phyloP scores from a whole-genome alignment of 352 stramenopile species.

The Pythium myriotylum region DNA sequence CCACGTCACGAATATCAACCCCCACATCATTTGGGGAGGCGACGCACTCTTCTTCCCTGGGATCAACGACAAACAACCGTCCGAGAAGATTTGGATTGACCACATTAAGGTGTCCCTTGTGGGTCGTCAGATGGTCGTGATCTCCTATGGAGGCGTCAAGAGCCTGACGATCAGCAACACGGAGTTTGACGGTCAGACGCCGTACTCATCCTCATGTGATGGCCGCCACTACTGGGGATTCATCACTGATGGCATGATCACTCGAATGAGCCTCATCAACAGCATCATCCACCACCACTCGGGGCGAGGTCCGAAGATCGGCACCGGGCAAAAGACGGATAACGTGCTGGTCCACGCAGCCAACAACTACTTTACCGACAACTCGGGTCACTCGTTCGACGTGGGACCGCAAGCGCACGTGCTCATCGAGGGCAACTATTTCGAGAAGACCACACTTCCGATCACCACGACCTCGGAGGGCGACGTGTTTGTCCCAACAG shows the following conservation, averaged over 20 bases:
- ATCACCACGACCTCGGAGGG: not conserved
- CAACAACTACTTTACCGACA: constrained; percentile 22
- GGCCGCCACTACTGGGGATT: constrained; percentile 56
- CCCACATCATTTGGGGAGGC: no score
- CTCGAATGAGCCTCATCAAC: constrained; percentile 30
- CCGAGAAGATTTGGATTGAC: no score
- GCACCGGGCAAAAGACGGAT: constrained; percentile 4
- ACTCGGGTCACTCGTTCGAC: constrained; percentile 20
- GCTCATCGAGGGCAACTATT: constrained; percentile 19
- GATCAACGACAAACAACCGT: no score
- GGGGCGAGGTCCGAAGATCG: constrained; percentile 40
- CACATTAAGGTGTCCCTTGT: no score
- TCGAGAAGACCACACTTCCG: constrained; percentile 15
- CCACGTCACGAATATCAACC: no score
- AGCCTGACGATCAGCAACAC: no score
- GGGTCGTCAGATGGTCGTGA: no score
- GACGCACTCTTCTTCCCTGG: no score
- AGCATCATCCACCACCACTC: constrained; percentile 45
- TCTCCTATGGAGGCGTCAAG: no score
- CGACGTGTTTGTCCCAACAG: not conserved
- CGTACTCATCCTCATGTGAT: constrained; percentile 46
- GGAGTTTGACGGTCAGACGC: constrained; percentile 52
- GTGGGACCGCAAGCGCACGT: not conserved
- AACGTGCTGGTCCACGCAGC: constrained; percentile 24
- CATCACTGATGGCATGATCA: constrained; percentile 34